Percentiles rank a stretch among this genome's conserved stretches.
Evolutionary conservation across 495 filamentous ascomycete genomes (phyloP).

Genomic region (Thozetella sp.): DNA sequence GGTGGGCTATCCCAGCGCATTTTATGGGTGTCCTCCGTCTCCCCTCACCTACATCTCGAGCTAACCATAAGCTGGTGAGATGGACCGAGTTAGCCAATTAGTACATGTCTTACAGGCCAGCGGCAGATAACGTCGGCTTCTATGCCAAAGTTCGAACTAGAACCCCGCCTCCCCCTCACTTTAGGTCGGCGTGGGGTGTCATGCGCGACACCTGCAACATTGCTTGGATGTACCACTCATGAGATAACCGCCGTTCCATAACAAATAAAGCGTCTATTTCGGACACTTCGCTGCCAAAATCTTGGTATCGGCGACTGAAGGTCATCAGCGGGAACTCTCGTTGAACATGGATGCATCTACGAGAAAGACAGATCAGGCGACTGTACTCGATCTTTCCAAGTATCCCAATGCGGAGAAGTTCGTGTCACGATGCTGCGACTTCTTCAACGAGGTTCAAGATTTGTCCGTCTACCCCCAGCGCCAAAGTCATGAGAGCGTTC

Average conservation of each 20-base stretch:
- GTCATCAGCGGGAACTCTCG: too few relatives aligned
- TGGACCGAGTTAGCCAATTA: background rate
- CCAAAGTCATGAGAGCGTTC: background rate
- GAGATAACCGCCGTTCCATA: too few relatives aligned
- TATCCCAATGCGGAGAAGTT: slow-evolving; percentile 40
- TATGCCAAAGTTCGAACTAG: background rate
- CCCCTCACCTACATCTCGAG: background rate
- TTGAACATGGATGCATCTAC: background rate
- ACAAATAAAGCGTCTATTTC: too few relatives aligned
- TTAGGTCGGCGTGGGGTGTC: too few relatives aligned
- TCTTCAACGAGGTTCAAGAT: slow-evolving; percentile 42
- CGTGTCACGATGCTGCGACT: slow-evolving; percentile 31
- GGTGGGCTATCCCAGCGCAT: background rate
- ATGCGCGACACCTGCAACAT: too few relatives aligned
- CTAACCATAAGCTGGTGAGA: background rate
- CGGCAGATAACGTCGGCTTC: background rate
- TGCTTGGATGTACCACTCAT: too few relatives aligned
- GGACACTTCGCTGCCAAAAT: too few relatives aligned
- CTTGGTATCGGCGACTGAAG: too few relatives aligned
- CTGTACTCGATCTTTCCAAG: slow-evolving; percentile 10
- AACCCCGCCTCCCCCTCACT: background rate
- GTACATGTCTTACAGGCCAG: background rate
- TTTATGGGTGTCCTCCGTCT: background rate
- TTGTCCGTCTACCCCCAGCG: slow-evolving; percentile 28
- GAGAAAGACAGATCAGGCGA: background rate